These are phyloP conservation scores for Seiridium unicorne DNA, from an alignment of 2,329 filamentous ascomycete species.

Conservation along the genomic window DNA sequence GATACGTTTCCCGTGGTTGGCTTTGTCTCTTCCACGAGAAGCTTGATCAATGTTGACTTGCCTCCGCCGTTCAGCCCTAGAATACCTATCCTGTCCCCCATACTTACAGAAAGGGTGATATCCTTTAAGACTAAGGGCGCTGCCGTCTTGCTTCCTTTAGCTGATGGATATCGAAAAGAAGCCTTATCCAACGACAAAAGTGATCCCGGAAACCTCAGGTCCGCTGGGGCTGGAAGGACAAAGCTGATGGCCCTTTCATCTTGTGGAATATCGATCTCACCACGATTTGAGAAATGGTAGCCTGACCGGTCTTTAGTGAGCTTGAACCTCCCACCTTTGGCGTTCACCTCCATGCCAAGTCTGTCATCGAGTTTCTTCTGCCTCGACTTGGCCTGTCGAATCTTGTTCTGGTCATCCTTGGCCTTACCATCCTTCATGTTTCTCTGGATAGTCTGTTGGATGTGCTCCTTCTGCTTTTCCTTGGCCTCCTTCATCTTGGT, in stretches of 20 bases:
- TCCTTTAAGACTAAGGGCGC: constrained; percentile 54
- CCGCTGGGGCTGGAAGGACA: constrained; percentile 59
- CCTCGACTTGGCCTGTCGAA: constrained; percentile 79
- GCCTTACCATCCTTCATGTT: constrained; percentile 75
- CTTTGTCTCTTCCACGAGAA: constrained; percentile 61
- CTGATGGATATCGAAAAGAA: constrained; percentile 58
- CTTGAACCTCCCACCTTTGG: constrained; percentile 75
- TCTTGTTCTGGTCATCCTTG: constrained; percentile 79
- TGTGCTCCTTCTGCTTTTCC: constrained; percentile 76
- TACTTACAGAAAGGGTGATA: constrained; percentile 66
- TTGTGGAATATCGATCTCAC: constrained; percentile 69
- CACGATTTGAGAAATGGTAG: constrained; percentile 56
- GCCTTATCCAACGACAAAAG: constrained; percentile 71
- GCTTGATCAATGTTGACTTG: constrained; percentile 74
- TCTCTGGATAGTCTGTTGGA: constrained; percentile 73
- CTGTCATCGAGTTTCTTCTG: constrained; percentile 84
- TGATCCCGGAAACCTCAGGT: constrained; percentile 73
- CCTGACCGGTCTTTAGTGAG: constrained; percentile 72
- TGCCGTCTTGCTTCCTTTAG: constrained; percentile 24
- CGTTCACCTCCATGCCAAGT: constrained; percentile 72
- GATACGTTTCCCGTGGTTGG: constrained; percentile 62
- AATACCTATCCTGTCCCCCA: constrained; percentile 72
- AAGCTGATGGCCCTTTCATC: constrained; percentile 60
- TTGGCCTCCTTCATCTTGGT: constrained; percentile 78
- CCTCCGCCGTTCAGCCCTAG: constrained; percentile 79